These are phyloP conservation scores for Phytophthora boehmeriae DNA, from an alignment of 352 stramenopile genomes.

Conservation along the genomic window DNA sequence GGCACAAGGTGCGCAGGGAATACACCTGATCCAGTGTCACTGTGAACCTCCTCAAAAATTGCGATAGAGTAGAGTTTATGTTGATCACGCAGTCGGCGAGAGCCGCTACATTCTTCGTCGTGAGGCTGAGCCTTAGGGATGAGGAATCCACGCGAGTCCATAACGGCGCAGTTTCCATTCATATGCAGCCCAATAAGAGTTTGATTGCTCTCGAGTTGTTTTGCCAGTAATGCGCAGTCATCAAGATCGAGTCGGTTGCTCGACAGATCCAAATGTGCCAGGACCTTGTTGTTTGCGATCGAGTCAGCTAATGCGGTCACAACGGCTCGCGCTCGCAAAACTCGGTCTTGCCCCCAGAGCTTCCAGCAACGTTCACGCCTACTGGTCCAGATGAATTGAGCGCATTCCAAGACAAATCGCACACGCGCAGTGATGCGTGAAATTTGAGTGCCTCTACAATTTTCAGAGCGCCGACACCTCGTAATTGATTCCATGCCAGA, in stretches of 20 bases:
- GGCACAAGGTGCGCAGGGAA: constrained; percentile 55
- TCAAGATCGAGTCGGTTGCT: constrained; percentile 74
- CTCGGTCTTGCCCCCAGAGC: background rate
- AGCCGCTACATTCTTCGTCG: constrained; percentile 27
- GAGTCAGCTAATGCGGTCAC: constrained; percentile 62
- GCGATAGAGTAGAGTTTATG: constrained; percentile 83
- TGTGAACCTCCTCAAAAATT: constrained; percentile 74
- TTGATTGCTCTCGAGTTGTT: constrained; percentile 74
- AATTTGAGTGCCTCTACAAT: constrained; percentile 79
- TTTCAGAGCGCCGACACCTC: constrained; percentile 69
- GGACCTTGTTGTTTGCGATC: constrained; percentile 80
- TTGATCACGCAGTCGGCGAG: constrained; percentile 55
- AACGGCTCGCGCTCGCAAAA: constrained; percentile 48
- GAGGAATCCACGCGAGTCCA: constrained; percentile 74
- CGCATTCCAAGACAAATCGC: constrained; percentile 82
- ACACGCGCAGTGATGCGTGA: constrained; percentile 67
- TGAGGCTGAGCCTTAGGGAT: constrained; percentile 50
- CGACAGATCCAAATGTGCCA: constrained; percentile 69
- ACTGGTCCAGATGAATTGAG: constrained; percentile 49
- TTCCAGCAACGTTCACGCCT: background rate
- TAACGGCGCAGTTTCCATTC: constrained; percentile 71
- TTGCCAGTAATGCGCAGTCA: constrained; percentile 64
- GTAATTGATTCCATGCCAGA: constrained; percentile 76
- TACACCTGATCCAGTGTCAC: constrained; percentile 52
- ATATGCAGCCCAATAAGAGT: constrained; percentile 77